Evolutionary conservation across 2,329 filamentous ascomycete genomes (phyloP), one percentile per base, ranked within the genome.

Genomic region (Escovopsis sp.): DNA sequence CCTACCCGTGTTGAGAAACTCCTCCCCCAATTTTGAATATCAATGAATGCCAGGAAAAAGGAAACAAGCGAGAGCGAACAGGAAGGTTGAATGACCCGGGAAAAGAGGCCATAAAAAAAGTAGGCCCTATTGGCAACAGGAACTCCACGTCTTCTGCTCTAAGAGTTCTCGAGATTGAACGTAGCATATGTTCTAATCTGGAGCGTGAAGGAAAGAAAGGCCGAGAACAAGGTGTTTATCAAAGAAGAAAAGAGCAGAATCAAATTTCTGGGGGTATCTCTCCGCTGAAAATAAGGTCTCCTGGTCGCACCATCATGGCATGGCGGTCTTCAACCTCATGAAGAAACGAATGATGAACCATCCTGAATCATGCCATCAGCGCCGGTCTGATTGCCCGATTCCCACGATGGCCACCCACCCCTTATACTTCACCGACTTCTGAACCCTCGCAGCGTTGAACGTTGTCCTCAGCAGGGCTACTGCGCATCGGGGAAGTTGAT

Each of bases 231-330:
- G 21, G 44, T 32, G 44, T 43, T 47, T 41, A 27, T 35, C 33
- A 30, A 26, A 32, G 31, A 29, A 37, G 30, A 31, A 34, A 35
- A 39, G 29, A 27, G 17, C 16, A 30, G 13, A 31, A 29, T 34
- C 25, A 16, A 17, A 16, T 36, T 29, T 43, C 27, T 34, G 44
- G 44, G 47, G 50, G 48, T 52, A 53, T 53, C 46, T 49, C 42
- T 41, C 27, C 21, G 30, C 6, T 23, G 2, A 27, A 30, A 31
- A 34, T 36, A 35, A 15, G 29, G 26, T 28, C 44, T 45, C 45
- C 35, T 41, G 31, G 30, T 42, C 35, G 29, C 27, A 33, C 37
- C 41, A 39, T 48, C 42, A 32, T 43, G 36, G 39, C 35, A 42
- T 44, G 36, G 42, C 38, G 50, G 42, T 48, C 48, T 45, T 45